Base-by-base conservation (phyloP, 116 monocot genomes). In the Cymodocea nodosa region DNA sequence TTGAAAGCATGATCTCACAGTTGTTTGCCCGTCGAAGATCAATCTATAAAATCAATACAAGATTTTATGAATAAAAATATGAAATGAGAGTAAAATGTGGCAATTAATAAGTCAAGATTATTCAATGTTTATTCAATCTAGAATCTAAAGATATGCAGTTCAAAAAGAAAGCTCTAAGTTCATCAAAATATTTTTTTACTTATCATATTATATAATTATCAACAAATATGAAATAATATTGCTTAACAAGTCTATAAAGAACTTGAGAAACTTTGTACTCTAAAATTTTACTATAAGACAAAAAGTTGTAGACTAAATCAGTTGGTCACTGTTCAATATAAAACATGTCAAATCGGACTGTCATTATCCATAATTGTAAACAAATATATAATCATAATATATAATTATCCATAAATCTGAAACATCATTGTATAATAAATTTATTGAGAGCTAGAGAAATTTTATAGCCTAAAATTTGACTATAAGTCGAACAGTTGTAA, bases 1-100 rank as follows among this genome's bases (percentile, higher is more conserved):
- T 94, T 61, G 94, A 89, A 51, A 94, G 79, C 94, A 94, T 94
- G 62, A 94, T 94, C 75, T 94, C 94, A 50, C 84, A 81, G 71
- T 94, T 94, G 66, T 89, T 94, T 18, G 89, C 94, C 17, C 90
- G 74, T 69, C 87, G 80, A 65, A 90, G 49, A 36, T 94, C 94
- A 66, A 94, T 72, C 94, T 94, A 63, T 58, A 84, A 69, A 62
- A 53, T 52, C 35, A 34, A 16, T 53, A 19, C 39, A 67, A 63
- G 15, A 48, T 12, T 63, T 17, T 14, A 63, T 63, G 20, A 39
- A 30, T 63, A 9, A 44, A 22, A 48, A 44, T 10, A 44, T 44
- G 22, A n/a, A 14, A 37, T 30, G 0, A 30, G 23, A 24, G 0
- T 5, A 3, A 18, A 19, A 54, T 6, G n/a, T 54, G 20, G 54